A percentile compares a stretch with the other conserved stretches of the same genome.
Conservation (phyloP, 306 rosid species). For the Pueraria montana region DNA sequence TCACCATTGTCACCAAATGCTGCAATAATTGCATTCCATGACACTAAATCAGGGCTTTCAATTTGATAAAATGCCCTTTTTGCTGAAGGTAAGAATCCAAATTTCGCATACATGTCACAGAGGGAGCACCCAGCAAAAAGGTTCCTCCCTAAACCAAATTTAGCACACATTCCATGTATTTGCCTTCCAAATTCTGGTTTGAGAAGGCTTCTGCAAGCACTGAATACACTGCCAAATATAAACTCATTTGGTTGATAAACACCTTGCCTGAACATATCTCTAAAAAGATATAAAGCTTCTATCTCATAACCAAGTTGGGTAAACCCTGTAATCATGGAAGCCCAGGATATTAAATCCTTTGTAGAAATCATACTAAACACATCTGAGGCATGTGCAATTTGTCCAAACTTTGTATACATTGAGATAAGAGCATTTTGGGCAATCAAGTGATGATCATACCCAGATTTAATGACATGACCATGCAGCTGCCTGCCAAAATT, state of each 20-base stretch:
- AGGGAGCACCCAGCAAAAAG: constrained; percentile 82
- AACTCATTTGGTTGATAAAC: constrained; percentile 73
- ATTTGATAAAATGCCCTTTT: constrained; percentile 64
- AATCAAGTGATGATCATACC: constrained; percentile 58
- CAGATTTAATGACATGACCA: constrained; percentile 69
- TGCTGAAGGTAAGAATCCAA: constrained; percentile 63
- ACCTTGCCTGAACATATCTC: constrained; percentile 69
- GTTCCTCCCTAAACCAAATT: constrained; percentile 72
- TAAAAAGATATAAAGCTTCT: constrained; percentile 72
- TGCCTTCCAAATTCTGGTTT: constrained; percentile 78
- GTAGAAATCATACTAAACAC: constrained; percentile 60
- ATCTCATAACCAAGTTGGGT: constrained; percentile 71
- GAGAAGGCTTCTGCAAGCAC: constrained; percentile 72
- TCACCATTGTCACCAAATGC: constrained; percentile 64
- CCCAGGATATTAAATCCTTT: constrained; percentile 85
- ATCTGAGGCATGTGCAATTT: constrained; percentile 60
- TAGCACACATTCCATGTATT: constrained; percentile 71
- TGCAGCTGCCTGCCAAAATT: constrained; percentile 73
- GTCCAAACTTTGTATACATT: constrained; percentile 73
- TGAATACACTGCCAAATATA: constrained; percentile 73
- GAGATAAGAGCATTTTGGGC: constrained; percentile 85
- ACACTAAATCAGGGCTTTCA: constrained; percentile 72
- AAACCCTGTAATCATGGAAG: constrained; percentile 79
- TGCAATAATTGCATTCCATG: constrained; percentile 83
- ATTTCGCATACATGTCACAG: constrained; percentile 82